phyloP scores from a whole-genome alignment of 2,329 filamentous ascomycete genomes.

The Leptographium lundbergii region DNA sequence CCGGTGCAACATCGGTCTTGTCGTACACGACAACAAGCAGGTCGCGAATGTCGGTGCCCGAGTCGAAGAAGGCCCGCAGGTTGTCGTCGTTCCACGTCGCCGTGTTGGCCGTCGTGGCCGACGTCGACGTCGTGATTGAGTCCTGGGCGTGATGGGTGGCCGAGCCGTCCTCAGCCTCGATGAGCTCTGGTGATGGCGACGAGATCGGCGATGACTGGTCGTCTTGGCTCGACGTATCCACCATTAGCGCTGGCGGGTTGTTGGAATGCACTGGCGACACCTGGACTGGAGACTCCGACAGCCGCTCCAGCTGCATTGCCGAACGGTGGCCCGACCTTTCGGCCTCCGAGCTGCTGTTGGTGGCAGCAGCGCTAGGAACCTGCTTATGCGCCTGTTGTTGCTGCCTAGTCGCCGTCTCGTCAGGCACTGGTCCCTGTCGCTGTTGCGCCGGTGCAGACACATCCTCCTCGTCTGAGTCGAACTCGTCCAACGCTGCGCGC shows the following conservation, averaged over 20 bases:
- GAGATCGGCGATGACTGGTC: conserved; percentile 49
- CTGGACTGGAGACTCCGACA: conserved; percentile 54
- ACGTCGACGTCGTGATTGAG: conserved; percentile 39
- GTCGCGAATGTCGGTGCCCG: conserved; percentile 77
- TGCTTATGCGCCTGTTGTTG: conserved; percentile 17
- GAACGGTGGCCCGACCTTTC: neutral
- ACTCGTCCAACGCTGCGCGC: conserved; percentile 57
- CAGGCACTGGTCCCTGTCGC: conserved; percentile 1
- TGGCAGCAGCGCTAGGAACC: neutral
- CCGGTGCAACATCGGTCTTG: conserved; percentile 70
- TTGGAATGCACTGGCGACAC: conserved; percentile 23
- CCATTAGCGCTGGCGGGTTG: conserved; percentile 54
- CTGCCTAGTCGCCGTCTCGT: conserved; percentile 5
- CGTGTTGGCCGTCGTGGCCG: conserved; percentile 26
- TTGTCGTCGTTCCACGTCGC: conserved; percentile 77
- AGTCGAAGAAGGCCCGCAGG: conserved; percentile 81
- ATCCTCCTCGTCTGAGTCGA: conserved; percentile 43
- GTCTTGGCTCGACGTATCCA: conserved; percentile 57
- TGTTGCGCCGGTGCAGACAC: conserved; percentile 12
- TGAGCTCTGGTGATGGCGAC: conserved; percentile 51
- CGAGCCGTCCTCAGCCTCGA: conserved; percentile 31
- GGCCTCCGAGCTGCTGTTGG: conserved; percentile 5
- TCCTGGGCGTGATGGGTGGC: conserved; percentile 29
- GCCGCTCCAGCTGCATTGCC: conserved; percentile 24
- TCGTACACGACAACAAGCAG: conserved; percentile 87